Base-by-base conservation (phyloP, 108 stramenopile species). In the Chaetoceros muelleri region DNA sequence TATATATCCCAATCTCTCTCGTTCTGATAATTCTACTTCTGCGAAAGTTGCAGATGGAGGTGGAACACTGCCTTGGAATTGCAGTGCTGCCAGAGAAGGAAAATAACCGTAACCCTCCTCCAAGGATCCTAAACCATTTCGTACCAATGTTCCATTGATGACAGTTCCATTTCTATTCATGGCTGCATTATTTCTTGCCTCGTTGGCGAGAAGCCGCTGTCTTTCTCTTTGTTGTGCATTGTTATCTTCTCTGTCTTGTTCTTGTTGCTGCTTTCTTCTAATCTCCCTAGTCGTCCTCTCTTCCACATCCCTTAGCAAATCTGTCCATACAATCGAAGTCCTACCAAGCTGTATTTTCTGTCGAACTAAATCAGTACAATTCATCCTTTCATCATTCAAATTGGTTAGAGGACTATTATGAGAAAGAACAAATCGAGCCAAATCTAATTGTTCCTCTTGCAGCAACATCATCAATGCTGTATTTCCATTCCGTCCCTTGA, bases 81-180 rank as follows among this genome's bases (percentile, higher is more conserved):
- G 49, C 5, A 51, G 49, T 8, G 49, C 49, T 8, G 16, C 49
- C 49, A 51, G 16, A 10, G 49, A 51, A 10, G 49, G 49, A 26
- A 51, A 51, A 16, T 10, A 51, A 5, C 49, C 49, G 8, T 8
- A 5, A 5, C 49, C 49, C 10, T 51, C 49, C 5, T 51, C 49
- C 49, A 51, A 26, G 25, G 23, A 8, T 25, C 49, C 49, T 10
- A 40, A 40, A 10, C 34, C 34, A 40, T 5, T 13, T 40, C 8
- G 34, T 10, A 40, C n/a, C n/a, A n/a, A 10, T 40, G 34, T 5
- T 10, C 34, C 34, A 40, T 40, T 40, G 34, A 10, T 40, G 13
- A n/a, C n/a, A n/a, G n/a, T n/a, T n/a, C n/a, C n/a, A n/a, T n/a
- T n/a, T n/a, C 34, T 13, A 40, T 40, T 40, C 13, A 13, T 13